A percentile compares a stretch with the other conserved stretches of the same genome.
These are phyloP conservation scores for Trichoderma endophyticum DNA, from an alignment of 2,329 filamentous ascomycete species.

Conservation along the genomic window DNA sequence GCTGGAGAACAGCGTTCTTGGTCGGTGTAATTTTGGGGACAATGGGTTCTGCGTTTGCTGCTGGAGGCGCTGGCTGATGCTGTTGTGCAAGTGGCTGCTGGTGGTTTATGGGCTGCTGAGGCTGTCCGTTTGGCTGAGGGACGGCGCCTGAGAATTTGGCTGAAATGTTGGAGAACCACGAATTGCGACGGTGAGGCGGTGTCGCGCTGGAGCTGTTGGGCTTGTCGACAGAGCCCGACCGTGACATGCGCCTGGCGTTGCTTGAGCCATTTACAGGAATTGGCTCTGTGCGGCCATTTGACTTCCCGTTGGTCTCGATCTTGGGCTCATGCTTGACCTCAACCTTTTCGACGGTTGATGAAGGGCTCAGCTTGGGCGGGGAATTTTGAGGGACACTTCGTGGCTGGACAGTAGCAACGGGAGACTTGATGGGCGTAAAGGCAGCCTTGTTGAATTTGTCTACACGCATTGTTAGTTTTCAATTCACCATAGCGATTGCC, in stretches of 20 bases:
- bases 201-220: conserved; percentile 28
- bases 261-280: conserved; percentile 27
- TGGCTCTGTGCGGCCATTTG: conserved; percentile 23
- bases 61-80: conserved; percentile 23
- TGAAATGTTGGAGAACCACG: conserved; percentile 91
- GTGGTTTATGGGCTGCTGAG: not conserved
- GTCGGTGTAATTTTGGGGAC: conserved; percentile 47
- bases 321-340: conserved; percentile 8
- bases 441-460: conserved; percentile 33
- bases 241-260: conserved; percentile 28
- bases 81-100: conserved; percentile 21
- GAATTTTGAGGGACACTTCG: conserved; percentile 31
- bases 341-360: conserved; percentile 24
- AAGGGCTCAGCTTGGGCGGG: conserved; percentile 28
- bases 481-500: not conserved
- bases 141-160: conserved; percentile 80
- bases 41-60: conserved; percentile 32
- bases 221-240: conserved; percentile 38
- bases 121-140: conserved; percentile 30
- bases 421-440: conserved; percentile 27
- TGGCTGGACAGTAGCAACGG: conserved; percentile 30
- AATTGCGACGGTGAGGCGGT: conserved; percentile 59
- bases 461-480: conserved; percentile 16
- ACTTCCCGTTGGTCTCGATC: conserved; percentile 21
- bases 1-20: conserved; percentile 59